These are phyloP conservation scores for Dipteronia sinensis DNA, from an alignment of 345 rosid species.

Conservation along the genomic window DNA sequence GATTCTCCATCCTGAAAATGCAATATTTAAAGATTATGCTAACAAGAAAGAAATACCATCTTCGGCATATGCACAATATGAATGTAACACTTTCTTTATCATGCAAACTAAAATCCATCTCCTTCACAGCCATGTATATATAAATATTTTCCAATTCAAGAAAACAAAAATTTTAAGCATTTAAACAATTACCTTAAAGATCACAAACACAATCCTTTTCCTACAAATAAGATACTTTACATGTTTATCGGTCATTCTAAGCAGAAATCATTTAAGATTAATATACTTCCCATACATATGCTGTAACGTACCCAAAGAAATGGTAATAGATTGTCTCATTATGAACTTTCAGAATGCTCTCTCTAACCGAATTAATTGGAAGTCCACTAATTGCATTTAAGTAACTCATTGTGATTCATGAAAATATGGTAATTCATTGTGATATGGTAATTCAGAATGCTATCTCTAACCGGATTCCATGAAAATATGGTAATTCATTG, in stretches of 20 bases:
- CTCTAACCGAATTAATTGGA: not conserved
- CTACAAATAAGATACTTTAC: not conserved
- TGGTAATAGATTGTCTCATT: not conserved
- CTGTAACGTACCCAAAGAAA: too few relatives aligned
- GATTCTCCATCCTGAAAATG: conserved; percentile 95
- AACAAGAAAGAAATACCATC: not conserved
- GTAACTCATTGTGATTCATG: not conserved
- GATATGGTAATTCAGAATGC: too few relatives aligned
- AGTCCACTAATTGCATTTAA: not conserved
- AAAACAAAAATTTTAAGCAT: not conserved
- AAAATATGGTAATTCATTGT: not conserved
- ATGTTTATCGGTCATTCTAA: not conserved
- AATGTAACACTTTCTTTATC: not conserved
- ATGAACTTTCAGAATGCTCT: not conserved
- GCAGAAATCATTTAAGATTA: not conserved
- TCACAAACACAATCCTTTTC: not conserved
- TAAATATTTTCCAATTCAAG: not conserved
- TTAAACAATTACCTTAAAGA: not conserved
- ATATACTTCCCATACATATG: not conserved
- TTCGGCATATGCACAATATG: not conserved
- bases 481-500: not conserved
- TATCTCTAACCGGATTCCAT: too few relatives aligned
- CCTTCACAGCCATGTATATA: not conserved
- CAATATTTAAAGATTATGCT: conserved; percentile 3
- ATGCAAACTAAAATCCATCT: not conserved